Evolutionary conservation across 2,329 filamentous ascomycete genomes (phyloP).

Genomic region (Trichoderma sp.): DNA sequence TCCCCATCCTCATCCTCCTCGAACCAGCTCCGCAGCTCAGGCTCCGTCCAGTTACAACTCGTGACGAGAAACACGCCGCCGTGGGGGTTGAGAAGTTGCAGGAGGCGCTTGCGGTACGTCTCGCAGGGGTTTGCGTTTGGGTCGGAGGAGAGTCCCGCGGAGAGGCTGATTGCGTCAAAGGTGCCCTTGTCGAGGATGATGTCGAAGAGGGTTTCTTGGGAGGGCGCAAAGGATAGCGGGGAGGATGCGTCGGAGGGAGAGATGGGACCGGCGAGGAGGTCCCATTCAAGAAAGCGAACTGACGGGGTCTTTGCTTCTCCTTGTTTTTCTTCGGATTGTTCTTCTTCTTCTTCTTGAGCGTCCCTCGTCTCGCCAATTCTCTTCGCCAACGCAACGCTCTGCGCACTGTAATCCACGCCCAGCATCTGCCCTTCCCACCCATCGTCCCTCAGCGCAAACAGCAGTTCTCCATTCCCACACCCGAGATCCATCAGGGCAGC

Average conservation of each 20-base stretch:
- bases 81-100: constrained; percentile 60
- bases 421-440: constrained; percentile 68
- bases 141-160: constrained; percentile 39
- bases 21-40: constrained; percentile 81
- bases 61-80: constrained; percentile 81
- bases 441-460: constrained; percentile 72
- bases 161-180: constrained; percentile 90
- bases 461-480: constrained; percentile 87
- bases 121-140: constrained; percentile 61
- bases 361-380: constrained; percentile 50
- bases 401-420: constrained; percentile 82
- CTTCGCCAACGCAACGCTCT: constrained; percentile 71
- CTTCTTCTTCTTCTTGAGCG: neutral
- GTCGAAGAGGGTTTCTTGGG: constrained; percentile 66
- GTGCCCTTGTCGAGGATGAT: constrained; percentile 97
- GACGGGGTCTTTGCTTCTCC: neutral
- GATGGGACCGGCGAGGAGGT: constrained; percentile 52
- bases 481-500: constrained; percentile 79
- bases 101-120: constrained; percentile 68
- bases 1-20: constrained; percentile 44
- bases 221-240: constrained; percentile 19
- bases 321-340: neutral
- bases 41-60: constrained; percentile 97
- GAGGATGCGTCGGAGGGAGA: constrained; percentile 34
- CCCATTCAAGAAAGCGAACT: constrained; percentile 57